phyloP scores from a whole-genome alignment of 352 stramenopile genomes.

The Phytophthora crassamura region DNA sequence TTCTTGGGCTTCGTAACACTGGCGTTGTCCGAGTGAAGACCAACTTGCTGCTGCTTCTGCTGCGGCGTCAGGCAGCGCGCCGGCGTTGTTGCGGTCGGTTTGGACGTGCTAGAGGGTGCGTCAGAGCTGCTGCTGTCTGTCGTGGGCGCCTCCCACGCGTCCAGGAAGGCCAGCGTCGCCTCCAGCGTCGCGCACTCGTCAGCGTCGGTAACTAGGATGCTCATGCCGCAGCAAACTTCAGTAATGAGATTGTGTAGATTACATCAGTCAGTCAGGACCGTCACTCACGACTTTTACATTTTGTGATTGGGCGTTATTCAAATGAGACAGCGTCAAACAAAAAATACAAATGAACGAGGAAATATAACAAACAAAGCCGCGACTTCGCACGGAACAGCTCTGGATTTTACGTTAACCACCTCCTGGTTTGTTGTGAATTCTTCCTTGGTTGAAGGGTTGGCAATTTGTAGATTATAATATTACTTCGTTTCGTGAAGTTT shows the following conservation, averaged over 20 bases:
- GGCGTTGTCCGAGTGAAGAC: not conserved
- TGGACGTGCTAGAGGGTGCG: not conserved
- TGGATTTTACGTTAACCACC: no score
- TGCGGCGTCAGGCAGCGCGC: constrained; percentile 14
- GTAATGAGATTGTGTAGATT: constrained; percentile 9
- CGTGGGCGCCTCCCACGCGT: constrained; percentile 7
- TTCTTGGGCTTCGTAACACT: constrained; percentile 7
- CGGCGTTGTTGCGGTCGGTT: not conserved
- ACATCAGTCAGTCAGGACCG: not conserved
- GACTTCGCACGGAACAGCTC: no score
- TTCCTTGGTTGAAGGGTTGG: no score
- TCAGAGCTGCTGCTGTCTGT: not conserved
- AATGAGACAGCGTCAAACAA: no score
- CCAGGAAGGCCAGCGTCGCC: constrained; percentile 31
- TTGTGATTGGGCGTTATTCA: no score
- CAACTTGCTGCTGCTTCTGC: constrained; percentile 21
- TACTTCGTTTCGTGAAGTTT: no score
- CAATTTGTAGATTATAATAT: no score
- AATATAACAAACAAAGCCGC: no score
- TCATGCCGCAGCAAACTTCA: constrained; percentile 8
- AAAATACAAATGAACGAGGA: no score
- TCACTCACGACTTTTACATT: not conserved
- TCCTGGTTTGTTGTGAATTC: no score
- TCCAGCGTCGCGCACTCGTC: constrained; percentile 29
- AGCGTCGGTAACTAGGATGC: constrained; percentile 10